Evolutionary conservation across 768 basidiomycete species (phyloP).

Genomic region (Boletales sp.): DNA sequence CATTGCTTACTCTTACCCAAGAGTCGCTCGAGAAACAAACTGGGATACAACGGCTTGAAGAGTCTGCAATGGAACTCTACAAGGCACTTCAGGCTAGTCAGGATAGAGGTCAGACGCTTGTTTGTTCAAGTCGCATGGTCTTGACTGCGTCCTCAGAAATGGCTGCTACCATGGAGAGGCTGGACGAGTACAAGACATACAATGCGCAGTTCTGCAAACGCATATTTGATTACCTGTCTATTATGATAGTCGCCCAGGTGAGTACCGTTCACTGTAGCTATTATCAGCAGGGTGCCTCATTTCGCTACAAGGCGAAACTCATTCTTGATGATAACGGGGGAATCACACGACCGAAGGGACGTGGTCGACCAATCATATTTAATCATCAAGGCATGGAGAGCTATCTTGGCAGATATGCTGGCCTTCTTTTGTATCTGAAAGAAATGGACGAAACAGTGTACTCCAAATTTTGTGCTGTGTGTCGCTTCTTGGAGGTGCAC

Average conservation of each 20-base stretch:
- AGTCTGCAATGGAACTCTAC: conserved; percentile 84
- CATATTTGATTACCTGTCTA: conserved; percentile 81
- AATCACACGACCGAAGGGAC: conserved; percentile 40
- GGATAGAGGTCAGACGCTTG: conserved; percentile 63
- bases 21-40: conserved; percentile 80
- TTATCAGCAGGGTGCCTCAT: conserved; percentile 5
- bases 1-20: conserved; percentile 75
- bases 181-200: conserved; percentile 87
- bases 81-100: conserved; percentile 88
- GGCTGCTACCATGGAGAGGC: conserved; percentile 93
- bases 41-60: conserved; percentile 77
- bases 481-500: conserved; percentile 25
- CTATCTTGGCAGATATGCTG: conserved; percentile 85
- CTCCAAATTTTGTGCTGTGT: conserved; percentile 83
- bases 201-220: conserved; percentile 94
- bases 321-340: conserved; percentile 64
- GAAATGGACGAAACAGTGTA: conserved; percentile 94
- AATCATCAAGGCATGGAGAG: conserved; percentile 75
- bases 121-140: background rate
- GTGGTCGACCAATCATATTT: conserved; percentile 46
- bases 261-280: conserved; percentile 12
- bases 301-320: conserved; percentile 52
- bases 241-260: conserved; percentile 91
- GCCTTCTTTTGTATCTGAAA: conserved; percentile 87
- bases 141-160: conserved; percentile 55